Conservation (phyloP, 352 stramenopile genomes). For the Phytophthora europaea region DNA sequence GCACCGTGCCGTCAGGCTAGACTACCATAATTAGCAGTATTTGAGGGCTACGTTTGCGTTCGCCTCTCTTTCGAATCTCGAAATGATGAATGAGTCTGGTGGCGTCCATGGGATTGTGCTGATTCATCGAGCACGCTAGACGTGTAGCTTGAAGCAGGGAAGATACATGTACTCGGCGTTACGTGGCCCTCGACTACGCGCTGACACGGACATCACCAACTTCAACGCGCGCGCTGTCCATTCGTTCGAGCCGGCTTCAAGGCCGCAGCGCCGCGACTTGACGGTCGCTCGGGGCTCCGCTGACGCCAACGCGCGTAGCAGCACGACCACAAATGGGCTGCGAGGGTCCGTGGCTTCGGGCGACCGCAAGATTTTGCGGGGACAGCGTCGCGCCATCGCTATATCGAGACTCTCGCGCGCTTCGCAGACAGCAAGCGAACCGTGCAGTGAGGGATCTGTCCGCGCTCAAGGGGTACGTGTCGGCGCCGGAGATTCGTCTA, state of each 20-base stretch:
- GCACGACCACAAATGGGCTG: background rate
- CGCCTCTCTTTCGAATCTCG: background rate
- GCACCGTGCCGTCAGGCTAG: slow-evolving; percentile 32
- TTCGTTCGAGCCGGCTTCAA: slow-evolving; percentile 4
- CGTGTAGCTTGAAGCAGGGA: slow-evolving; percentile 1
- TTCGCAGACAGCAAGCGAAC: slow-evolving; percentile 16
- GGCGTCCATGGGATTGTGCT: background rate
- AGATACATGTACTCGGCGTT: background rate
- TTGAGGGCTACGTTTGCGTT: background rate
- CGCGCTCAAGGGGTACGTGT: background rate
- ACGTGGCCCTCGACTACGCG: background rate
- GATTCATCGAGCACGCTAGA: background rate
- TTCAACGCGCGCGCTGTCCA: slow-evolving; percentile 6
- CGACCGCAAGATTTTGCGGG: background rate
- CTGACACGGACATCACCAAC: slow-evolving; percentile 3
- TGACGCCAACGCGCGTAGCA: background rate
- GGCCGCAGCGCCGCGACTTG: background rate
- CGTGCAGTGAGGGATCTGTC: background rate
- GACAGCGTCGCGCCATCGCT: background rate
- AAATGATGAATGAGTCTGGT: background rate
- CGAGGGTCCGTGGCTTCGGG: slow-evolving; percentile 4
- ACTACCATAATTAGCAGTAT: background rate
- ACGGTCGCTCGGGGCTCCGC: background rate
- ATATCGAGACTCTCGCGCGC: background rate
- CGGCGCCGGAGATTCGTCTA: slow-evolving; percentile 15